A percentile compares a stretch with the other conserved stretches of the same genome.
Conservation (phyloP, 1,284 basidiomycete genomes). For the Ustilago cynodontis region DNA sequence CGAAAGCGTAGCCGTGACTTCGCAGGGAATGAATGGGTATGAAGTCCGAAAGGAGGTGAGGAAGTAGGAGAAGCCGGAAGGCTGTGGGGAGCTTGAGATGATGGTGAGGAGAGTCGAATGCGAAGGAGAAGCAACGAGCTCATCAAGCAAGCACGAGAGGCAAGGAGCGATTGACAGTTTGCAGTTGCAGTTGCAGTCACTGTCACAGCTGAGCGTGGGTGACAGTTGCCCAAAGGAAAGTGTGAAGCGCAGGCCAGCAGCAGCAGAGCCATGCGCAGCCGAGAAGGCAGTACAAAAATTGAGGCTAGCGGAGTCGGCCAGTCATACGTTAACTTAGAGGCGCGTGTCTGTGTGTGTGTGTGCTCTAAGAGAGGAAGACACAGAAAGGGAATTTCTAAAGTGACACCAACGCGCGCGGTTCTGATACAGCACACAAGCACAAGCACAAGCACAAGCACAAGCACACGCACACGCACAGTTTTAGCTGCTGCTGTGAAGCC, state of each 20-base stretch:
- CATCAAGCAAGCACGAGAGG: not conserved
- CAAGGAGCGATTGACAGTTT: not conserved
- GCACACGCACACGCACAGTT: no score
- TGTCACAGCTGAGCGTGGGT: constrained; percentile 1
- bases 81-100: not conserved
- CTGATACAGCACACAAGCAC: not conserved
- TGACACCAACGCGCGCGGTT: constrained; percentile 8
- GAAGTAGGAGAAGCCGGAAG: not conserved
- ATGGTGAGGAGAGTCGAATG: constrained; percentile 1
- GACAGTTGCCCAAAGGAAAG: not conserved
- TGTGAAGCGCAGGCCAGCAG: not conserved
- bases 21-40: not conserved
- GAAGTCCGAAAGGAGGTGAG: constrained; percentile 1
- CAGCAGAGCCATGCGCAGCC: not conserved
- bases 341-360: not conserved
- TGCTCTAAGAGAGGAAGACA: not conserved
- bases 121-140: constrained; percentile 2
- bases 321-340: not conserved
- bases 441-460: no score
- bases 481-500: not conserved
- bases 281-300: not conserved
- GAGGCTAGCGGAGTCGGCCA: constrained; percentile 9
- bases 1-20: constrained; percentile 4
- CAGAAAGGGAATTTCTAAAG: constrained; percentile 1
- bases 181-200: not conserved